These are phyloP conservation scores for Dictyostelium brefeldianum DNA, from an alignment of 78 protist species.

Conservation along the genomic window DNA sequence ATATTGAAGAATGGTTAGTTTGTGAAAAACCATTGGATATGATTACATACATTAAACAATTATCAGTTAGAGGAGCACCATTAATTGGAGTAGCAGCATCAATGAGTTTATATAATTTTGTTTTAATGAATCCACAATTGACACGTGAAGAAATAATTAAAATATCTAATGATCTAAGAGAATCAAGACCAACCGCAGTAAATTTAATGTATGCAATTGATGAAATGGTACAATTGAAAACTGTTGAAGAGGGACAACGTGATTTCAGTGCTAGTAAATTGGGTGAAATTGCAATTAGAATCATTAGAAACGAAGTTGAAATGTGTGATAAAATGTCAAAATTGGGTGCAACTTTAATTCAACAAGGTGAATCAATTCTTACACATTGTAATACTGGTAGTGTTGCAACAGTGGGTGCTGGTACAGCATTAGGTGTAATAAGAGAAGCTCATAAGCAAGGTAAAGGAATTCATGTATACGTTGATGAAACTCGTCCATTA, in stretches of 20 bases:
- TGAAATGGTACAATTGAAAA: slow-evolving; percentile 20
- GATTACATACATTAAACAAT: slow-evolving; percentile 61
- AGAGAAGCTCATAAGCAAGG: slow-evolving; percentile 76
- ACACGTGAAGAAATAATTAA: not conserved
- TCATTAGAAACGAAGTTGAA: slow-evolving; percentile 47
- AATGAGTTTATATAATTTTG: slow-evolving; percentile 32
- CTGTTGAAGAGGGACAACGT: not conserved
- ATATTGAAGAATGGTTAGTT: slow-evolving; percentile 70
- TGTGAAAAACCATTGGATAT: slow-evolving; percentile 24
- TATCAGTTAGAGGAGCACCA: slow-evolving; percentile 84
- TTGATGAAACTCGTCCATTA: slow-evolving; percentile 86
- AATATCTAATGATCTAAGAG: slow-evolving; percentile 13
- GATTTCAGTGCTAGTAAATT: slow-evolving; percentile 2
- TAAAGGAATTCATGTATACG: slow-evolving; percentile 85
- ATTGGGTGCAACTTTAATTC: slow-evolving; percentile 69
- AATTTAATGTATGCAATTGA: slow-evolving; percentile 82
- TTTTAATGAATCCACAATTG: not conserved
- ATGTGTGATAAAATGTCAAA: slow-evolving; percentile 70
- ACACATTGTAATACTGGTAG: slow-evolving; percentile 90
- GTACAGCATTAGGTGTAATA: slow-evolving; percentile 88
- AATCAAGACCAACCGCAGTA: slow-evolving; percentile 87
- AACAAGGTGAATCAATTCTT: slow-evolving; percentile 69
- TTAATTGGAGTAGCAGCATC: slow-evolving; percentile 81
- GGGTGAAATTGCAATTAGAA: not conserved
- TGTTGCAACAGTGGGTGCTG: slow-evolving; percentile 82